These are phyloP conservation scores for Microcos paniculata DNA, from an alignment of 345 rosid species.

Conservation along the genomic window DNA sequence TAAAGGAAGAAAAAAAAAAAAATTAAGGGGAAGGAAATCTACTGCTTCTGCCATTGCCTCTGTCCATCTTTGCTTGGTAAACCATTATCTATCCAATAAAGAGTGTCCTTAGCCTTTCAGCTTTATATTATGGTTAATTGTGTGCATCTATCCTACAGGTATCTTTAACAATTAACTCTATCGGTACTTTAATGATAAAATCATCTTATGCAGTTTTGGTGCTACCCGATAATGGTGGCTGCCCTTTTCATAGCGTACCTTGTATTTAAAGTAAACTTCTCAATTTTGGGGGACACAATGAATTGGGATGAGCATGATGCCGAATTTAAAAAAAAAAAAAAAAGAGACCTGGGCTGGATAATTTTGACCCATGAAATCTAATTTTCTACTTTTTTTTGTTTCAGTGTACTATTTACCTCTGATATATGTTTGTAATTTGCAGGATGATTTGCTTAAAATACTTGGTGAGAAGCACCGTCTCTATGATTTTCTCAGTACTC, in stretches of 20 bases:
- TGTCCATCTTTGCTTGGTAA: not conserved
- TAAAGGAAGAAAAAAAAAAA: too few relatives aligned
- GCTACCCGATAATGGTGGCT: not conserved
- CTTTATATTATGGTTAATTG: not conserved
- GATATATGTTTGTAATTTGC: conserved; percentile 31
- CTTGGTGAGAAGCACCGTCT: conserved; percentile 87
- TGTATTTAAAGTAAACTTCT: not conserved
- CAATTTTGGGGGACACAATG: not conserved
- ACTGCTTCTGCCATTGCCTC: not conserved
- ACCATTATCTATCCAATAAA: not conserved
- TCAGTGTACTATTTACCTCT: not conserved
- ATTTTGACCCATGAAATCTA: not conserved
- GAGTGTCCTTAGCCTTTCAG: not conserved
- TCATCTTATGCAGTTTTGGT: not conserved
- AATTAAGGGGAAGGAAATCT: not conserved
- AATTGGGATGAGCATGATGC: not conserved
- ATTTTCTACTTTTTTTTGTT: conserved; percentile 9
- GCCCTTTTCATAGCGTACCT: not conserved
- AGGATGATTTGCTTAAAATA: conserved; percentile 90
- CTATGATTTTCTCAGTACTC: conserved; percentile 76
- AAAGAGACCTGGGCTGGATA: too few relatives aligned
- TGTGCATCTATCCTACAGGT: not conserved
- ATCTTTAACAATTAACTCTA: not conserved
- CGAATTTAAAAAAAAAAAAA: too few relatives aligned
- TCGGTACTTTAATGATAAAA: not conserved